Evolutionary conservation across 116 monocot species (phyloP), one percentile per base, ranked within the genome.

Genomic region (Iris pallida): DNA sequence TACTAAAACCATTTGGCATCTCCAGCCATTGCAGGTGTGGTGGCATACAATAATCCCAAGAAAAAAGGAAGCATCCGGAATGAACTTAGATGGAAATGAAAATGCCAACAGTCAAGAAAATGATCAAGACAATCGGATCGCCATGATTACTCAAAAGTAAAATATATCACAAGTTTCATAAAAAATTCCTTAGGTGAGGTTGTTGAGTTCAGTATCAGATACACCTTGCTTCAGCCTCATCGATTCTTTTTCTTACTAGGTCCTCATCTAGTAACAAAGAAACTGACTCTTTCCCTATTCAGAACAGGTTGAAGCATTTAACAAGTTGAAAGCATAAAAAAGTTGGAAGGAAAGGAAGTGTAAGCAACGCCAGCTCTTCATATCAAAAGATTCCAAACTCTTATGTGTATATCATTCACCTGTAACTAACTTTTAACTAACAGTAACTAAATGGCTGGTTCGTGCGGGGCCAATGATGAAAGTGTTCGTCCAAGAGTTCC

Each of bases 401-500:
- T 7, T 16, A 63, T 69, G 5, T 55, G 51, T 16, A 47, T 56
- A 13, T 55, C 54, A 61, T 66, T n/a, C 60, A 19, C 7, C 12
- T 68, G 8, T 42, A 9, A 45, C 20, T 47, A 20, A 68, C 1
- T 68, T 59, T 42, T 47, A 5, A 66, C 20, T 10, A 42, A 8
- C 9, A 48, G 53, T 47, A 57, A 69, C 64, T 47, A 57, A 69
- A 16, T 42, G 59, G 48, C 8, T 55, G 6, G 0, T 64, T 53
- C 72, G 18, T 4, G n/a, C 83, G 92, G 97, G 64, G 52, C 70
- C 20, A 76, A 57, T 77, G 85, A 78, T 48, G 90, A 90, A 72
- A 82, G 83, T 78, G 90, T 97, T 14, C 78, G 97, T 8, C 97
- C 97, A 57, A 87, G 97, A 88, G 92, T 98, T 4, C 88, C 90